These are phyloP conservation scores for Isatis tinctoria DNA, from an alignment of 345 rosid species.

Conservation along the genomic window DNA sequence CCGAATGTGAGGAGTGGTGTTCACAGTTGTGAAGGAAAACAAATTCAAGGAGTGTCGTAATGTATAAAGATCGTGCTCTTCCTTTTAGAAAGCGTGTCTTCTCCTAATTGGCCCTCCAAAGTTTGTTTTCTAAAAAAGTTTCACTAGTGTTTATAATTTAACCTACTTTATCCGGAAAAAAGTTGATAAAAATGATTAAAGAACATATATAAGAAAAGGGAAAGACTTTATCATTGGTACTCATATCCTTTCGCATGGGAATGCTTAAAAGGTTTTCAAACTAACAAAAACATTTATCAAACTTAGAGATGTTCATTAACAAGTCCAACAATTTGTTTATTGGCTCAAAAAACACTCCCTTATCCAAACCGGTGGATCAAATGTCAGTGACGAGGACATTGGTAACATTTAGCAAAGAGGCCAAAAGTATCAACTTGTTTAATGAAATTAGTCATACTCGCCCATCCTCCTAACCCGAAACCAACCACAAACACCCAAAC, in stretches of 20 bases:
- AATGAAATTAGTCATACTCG: background rate
- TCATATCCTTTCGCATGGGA: background rate
- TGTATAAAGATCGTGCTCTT: background rate
- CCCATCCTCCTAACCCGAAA: background rate
- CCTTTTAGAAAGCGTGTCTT: background rate
- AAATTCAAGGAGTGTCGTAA: background rate
- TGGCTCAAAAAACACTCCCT: background rate
- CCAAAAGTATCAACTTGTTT: slow-evolving; percentile 1
- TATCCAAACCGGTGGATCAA: background rate
- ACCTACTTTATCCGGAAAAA: background rate
- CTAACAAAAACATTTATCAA: background rate
- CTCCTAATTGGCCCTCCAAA: background rate
- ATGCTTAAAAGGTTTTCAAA: background rate
- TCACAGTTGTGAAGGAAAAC: background rate
- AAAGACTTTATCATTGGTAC: background rate
- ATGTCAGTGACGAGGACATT: background rate
- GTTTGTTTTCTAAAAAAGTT: background rate
- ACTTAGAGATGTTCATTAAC: background rate
- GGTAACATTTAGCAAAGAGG: background rate
- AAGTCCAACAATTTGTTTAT: background rate
- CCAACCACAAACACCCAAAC: background rate
- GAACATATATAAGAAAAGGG: background rate
- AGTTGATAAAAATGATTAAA: background rate
- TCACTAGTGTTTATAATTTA: background rate
- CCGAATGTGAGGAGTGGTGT: background rate